A percentile compares a stretch with the other conserved stretches of the same genome.
Evolutionary conservation across 371 early-diverging fungal species (phyloP).

Genomic region (Gilbertella persicaria): DNA sequence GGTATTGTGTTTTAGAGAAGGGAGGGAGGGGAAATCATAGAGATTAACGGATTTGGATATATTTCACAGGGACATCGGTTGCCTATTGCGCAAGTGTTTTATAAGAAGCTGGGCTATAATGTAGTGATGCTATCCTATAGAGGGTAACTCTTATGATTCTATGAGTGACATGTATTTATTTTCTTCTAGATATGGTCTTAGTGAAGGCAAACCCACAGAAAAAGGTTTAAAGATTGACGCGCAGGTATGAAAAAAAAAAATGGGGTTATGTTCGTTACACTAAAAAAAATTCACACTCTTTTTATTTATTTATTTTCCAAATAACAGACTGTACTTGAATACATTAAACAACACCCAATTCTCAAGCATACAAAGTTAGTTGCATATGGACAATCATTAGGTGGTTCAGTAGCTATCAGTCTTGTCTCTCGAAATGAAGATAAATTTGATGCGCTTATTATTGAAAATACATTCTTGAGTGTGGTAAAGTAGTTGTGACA

Average conservation of each 20-base stretch:
- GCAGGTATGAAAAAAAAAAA: constrained; percentile 53
- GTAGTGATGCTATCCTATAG: constrained; percentile 96
- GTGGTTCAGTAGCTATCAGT: constrained; percentile 94
- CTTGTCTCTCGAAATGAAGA: constrained; percentile 73
- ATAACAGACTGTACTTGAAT: constrained; percentile 87
- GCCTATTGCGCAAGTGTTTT: constrained; percentile 81
- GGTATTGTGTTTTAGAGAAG: constrained; percentile 37
- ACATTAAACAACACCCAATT: constrained; percentile 70
- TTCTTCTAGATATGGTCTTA: constrained; percentile 77
- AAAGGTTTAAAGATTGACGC: constrained; percentile 87
- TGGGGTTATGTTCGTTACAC: constrained; percentile 1
- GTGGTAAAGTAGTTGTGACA: constrained; percentile 53
- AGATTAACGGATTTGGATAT: neutral
- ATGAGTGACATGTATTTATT: neutral
- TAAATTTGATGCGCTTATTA: constrained; percentile 75
- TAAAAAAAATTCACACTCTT: constrained; percentile 1
- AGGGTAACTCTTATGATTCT: constrained; percentile 56
- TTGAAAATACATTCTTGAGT: constrained; percentile 95
- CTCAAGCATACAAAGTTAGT: constrained; percentile 76
- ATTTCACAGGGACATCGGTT: constrained; percentile 78
- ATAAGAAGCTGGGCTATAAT: constrained; percentile 72
- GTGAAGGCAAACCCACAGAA: constrained; percentile 87
- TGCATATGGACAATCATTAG: constrained; percentile 93
- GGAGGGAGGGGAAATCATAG: neutral
- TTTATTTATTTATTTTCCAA: neutral